Percentiles rank a stretch among this genome's conserved stretches.
phyloP scores from a whole-genome alignment of 805 yeast genomes.

The Saccharomycopsis lassenensis region DNA sequence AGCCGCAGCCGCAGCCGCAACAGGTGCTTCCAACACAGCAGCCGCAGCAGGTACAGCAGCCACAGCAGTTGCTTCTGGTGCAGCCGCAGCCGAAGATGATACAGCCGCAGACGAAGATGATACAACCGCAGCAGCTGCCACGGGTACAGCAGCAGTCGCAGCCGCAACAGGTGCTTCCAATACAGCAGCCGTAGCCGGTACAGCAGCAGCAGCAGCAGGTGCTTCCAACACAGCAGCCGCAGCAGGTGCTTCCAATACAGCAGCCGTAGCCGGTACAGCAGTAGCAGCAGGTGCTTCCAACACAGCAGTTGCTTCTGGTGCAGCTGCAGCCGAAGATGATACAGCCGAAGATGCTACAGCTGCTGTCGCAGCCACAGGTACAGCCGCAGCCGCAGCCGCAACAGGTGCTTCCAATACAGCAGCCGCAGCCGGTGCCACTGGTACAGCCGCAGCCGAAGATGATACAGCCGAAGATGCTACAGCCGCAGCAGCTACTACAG shows the following conservation, averaged over 20 bases:
- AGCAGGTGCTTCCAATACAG: no score
- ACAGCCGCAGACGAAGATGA: no score
- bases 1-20: neutral
- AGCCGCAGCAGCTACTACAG: constrained; percentile 1
- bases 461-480: neutral
- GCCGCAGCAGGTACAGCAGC: constrained; percentile 3
- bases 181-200: no score
- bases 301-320: constrained; percentile 5
- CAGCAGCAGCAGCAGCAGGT: no score
- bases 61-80: neutral
- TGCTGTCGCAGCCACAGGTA: neutral
- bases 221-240: no score
- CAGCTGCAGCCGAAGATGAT: neutral
- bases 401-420: neutral
- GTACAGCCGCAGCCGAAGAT: neutral
- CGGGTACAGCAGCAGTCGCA: no score
- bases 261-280: no score
- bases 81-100: neutral
- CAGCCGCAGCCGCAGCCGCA: neutral
- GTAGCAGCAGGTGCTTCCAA: neutral
- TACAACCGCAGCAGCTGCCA: no score
- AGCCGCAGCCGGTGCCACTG: neutral
- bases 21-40: neutral
- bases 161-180: no score
- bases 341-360: constrained; percentile 1